Evolutionary conservation across 768 basidiomycete species (phyloP), one percentile per base, ranked within the genome.

Genomic region (Leccinum boreale): DNA sequence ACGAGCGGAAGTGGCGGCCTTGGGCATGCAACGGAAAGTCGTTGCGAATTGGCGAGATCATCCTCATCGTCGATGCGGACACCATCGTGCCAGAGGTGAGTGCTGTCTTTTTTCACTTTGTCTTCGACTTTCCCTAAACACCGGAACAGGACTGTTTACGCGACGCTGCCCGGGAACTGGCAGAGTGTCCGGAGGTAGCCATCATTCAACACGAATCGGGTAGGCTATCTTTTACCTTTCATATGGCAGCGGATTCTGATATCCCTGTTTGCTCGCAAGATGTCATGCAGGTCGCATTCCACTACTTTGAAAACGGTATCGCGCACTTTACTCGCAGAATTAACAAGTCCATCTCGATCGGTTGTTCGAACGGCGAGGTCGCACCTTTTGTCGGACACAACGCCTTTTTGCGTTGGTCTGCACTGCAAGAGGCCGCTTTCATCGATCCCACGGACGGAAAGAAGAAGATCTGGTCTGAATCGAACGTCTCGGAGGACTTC

Each of bases 131-230:
- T 12, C 11, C 17, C 23, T 48, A 48, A 6, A 62, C 42, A n/a
- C 9, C 4, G 9, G 28, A 1, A 21, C 45, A 89, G 82, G 93
- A 96, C 68, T 96, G 93, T 70, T 85, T 95, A 71, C 81, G 91
- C 50, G 94, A 95, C 73, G 94, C 93, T 1, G 92, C 91, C 2
- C 82, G 90, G 42, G 93, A 96, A 69, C 78, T 95, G 57, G 76
- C 83, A 19, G 87, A 89, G 69, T 87, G 87, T 62, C 92, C 92
- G 0, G 89, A 94, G 47, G 86, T 94, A 44, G 91, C 88, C 12
- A 93, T 95, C 77, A 93, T 95, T 55, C 94, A 95, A 67, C 94
- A 96, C 66, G 89, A 90, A 66, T 92, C 90, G 2, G 89, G 86
- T 68, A 0, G 1, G 59, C 63, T 15, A 26, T 51, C 33, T 57